A percentile compares a stretch with the other conserved stretches of the same genome.
These are phyloP conservation scores for Sclerotinia nivalis DNA, from an alignment of 2,329 filamentous ascomycete genomes.

Conservation along the genomic window DNA sequence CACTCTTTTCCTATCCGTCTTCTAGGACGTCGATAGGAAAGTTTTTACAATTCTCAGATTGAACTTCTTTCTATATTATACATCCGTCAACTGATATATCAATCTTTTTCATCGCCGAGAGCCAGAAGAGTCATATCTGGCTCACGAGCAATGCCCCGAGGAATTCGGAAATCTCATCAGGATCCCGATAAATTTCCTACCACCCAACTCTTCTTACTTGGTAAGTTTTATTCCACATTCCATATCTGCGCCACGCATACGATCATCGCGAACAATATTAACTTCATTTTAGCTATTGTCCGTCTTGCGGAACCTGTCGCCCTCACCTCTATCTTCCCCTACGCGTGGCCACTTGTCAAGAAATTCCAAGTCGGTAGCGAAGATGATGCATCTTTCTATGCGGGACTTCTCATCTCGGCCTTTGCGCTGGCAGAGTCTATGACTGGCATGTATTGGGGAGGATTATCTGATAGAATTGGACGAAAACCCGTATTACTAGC, in stretches of 20 bases:
- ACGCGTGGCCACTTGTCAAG: conserved; percentile 82
- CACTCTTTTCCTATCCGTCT: conserved; percentile 4
- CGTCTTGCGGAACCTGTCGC: conserved; percentile 91
- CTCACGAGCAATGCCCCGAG: conserved; percentile 36
- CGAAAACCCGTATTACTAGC: conserved; percentile 82
- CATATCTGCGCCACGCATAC: conserved; percentile 16
- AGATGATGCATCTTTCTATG: conserved; percentile 81
- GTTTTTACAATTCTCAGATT: neutral
- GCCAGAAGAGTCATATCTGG: conserved; percentile 32
- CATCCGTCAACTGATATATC: neutral
- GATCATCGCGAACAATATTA: conserved; percentile 20
- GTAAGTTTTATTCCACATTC: conserved; percentile 51
- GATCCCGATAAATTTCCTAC: conserved; percentile 77
- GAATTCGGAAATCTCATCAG: conserved; percentile 45
- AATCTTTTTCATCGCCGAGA: neutral
- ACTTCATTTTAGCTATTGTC: conserved; percentile 68
- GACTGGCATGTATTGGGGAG: conserved; percentile 88
- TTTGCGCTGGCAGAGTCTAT: conserved; percentile 80
- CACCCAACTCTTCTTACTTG: conserved; percentile 79
- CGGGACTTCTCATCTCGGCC: conserved; percentile 82
- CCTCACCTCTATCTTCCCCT: conserved; percentile 89
- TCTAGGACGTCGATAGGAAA: conserved; percentile 6
- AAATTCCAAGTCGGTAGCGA: conserved; percentile 70
- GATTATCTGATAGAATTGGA: conserved; percentile 76
- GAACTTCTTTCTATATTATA: neutral